Base-by-base conservation (phyloP, 148 eudicot species). In the Rhododendron ferrugineum region DNA sequence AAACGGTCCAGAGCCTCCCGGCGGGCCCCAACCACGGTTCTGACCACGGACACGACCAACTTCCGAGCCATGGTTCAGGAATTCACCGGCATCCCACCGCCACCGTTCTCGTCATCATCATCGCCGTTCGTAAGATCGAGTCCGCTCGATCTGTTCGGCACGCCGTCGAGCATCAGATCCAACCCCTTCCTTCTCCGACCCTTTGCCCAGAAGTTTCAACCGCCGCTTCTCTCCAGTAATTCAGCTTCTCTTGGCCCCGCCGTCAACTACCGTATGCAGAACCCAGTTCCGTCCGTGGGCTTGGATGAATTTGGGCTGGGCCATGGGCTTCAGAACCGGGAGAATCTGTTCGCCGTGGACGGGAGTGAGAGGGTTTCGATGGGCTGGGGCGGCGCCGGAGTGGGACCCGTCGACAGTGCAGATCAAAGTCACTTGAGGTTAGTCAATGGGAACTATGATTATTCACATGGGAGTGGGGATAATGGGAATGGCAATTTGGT, bases 11-110 rank as follows among this genome's bases (percentile, higher is more conserved):
- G 99, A 79, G 99, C 99, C 0, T 96, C 99, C 0, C 76, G 99
- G 81, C 89, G 93, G 40, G 95, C 98, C 2, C 99, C 99, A 0
- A 96, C 99, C 0, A 96, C 99, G 0, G 99, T 96, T 7, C 80
- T 96, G 4, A 94, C 97, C 0, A 95, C 98, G 2, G 98, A 96
- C 84, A 95, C 99, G 15, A 85, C 89, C 18, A 96, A 96, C 83
- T 96, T 96, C 92, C 85, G 99, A 44, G 95, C 99, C 82, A 95
- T 95, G 99, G 99, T 96, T 2, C 99, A 96, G 83, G 97, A 96
- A 64, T 96, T 93, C 60, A 96, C 99, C 4, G 99, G 99, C 47
- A 91, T 95, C 62, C 97, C 98, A 3, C 89, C 93, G 0, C 93
- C 93, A 0, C 98, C 98, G 0, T 93, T 95, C 68, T 36, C 92